Percentiles rank a stretch among this genome's conserved stretches.
phyloP scores from a whole-genome alignment of 2,329 filamentous ascomycete genomes.

The Neofusicoccum umdonicola region DNA sequence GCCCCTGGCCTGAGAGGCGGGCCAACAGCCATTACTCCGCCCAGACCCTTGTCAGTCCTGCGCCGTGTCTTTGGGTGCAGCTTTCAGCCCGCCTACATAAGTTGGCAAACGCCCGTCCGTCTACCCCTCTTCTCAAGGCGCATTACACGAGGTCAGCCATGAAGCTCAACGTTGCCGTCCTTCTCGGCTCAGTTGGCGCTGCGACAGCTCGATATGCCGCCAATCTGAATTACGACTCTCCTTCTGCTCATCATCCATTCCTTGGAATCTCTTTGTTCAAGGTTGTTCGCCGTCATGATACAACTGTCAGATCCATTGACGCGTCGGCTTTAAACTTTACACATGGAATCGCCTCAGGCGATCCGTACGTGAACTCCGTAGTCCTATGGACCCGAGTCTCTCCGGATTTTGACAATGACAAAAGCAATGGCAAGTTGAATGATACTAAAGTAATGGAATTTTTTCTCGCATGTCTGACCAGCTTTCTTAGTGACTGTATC shows the following conservation, averaged over 20 bases:
- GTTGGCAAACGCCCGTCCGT: background rate
- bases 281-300: slow-evolving; percentile 54
- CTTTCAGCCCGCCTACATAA: slow-evolving; percentile 1
- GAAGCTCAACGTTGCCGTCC: background rate
- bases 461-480: background rate
- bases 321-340: slow-evolving; percentile 59
- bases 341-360: slow-evolving; percentile 49
- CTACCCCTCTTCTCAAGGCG: background rate
- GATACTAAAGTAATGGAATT: background rate
- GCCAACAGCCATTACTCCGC: background rate
- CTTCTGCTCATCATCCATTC: slow-evolving; percentile 59
- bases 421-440: slow-evolving; percentile 25
- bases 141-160: background rate
- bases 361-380: slow-evolving; percentile 39
- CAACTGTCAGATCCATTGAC: slow-evolving; percentile 27
- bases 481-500: slow-evolving; percentile 43
- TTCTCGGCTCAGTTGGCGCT: background rate
- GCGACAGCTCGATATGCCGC: slow-evolving; percentile 1
- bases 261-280: slow-evolving; percentile 62
- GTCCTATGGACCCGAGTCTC: slow-evolving; percentile 44
- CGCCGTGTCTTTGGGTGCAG: background rate
- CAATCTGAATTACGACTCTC: slow-evolving; percentile 65
- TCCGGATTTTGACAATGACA: slow-evolving; percentile 32
- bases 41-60: background rate
- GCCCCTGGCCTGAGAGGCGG: background rate